phyloP scores from a whole-genome alignment of 192 early-diverging fungal species.

The Entomortierella chlamydospora region DNA sequence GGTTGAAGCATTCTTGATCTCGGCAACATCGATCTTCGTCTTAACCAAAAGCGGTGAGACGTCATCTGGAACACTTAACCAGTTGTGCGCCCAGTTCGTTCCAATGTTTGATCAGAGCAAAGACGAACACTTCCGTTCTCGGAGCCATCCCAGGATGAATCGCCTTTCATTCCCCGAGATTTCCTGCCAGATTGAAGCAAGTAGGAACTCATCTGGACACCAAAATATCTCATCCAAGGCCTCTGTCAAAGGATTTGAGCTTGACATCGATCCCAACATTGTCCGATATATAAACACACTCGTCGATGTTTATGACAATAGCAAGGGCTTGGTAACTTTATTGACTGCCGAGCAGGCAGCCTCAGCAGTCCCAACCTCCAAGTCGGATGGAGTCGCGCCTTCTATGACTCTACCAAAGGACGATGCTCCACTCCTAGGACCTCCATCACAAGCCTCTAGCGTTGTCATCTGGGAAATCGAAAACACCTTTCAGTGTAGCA shows the following conservation, averaged over 20 bases:
- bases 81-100: slow-evolving; percentile 79
- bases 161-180: slow-evolving; percentile 64
- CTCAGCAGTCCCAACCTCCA: slow-evolving; percentile 5
- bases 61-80: slow-evolving; percentile 63
- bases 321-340: slow-evolving; percentile 65
- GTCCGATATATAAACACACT: slow-evolving; percentile 74
- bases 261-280: slow-evolving; percentile 76
- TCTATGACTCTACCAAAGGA: neutral
- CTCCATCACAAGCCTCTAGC: slow-evolving; percentile 1
- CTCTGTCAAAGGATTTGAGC: slow-evolving; percentile 75
- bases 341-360: slow-evolving; percentile 58
- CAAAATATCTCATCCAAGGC: slow-evolving; percentile 64
- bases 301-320: slow-evolving; percentile 69
- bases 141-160: slow-evolving; percentile 66
- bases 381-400: neutral
- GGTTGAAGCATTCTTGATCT: slow-evolving; percentile 72
- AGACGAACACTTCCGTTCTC: slow-evolving; percentile 66
- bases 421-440: slow-evolving; percentile 13
- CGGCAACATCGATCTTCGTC: slow-evolving; percentile 68
- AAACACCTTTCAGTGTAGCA: slow-evolving; percentile 61
- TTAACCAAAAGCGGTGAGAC: slow-evolving; percentile 68
- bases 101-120: slow-evolving; percentile 69
- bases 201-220: slow-evolving; percentile 49
- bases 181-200: slow-evolving; percentile 60
- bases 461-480: slow-evolving; percentile 60